These are phyloP conservation scores for Boletus speciosus DNA, from an alignment of 768 basidiomycete species.

Conservation along the genomic window DNA sequence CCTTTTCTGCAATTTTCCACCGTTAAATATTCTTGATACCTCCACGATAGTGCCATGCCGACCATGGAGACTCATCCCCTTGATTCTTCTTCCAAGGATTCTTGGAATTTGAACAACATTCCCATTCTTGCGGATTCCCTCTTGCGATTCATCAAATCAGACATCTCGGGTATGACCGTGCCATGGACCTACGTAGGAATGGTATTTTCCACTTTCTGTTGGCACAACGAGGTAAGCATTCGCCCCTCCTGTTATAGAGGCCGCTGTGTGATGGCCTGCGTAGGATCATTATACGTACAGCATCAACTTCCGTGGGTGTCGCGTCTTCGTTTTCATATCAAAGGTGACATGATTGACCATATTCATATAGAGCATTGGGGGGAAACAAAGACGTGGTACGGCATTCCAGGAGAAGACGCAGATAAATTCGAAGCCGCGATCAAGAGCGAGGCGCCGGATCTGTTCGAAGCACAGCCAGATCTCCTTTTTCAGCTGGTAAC, in stretches of 20 bases:
- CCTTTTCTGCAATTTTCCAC: constrained; percentile 20
- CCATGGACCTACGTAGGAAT: constrained; percentile 99
- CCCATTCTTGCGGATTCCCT: constrained; percentile 91
- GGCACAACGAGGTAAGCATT: constrained; percentile 89
- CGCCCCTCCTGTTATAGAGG: constrained; percentile 15
- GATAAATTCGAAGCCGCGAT: constrained; percentile 97
- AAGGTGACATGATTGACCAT: constrained; percentile 24
- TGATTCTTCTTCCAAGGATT: constrained; percentile 81
- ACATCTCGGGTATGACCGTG: constrained; percentile 99
- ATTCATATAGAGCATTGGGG: constrained; percentile 87
- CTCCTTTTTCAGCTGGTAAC: constrained; percentile 97
- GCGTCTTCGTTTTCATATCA: constrained; percentile 16
- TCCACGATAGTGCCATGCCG: constrained; percentile 75
- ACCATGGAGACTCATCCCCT: constrained; percentile 92
- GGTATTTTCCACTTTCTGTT: constrained; percentile 98
- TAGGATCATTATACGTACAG: constrained; percentile 98
- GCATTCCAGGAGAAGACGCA: constrained; percentile 92
- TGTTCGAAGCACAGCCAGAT: constrained; percentile 97
- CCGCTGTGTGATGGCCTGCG: constrained; percentile 22
- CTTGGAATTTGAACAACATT: constrained; percentile 98
- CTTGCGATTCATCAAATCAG: constrained; percentile 95
- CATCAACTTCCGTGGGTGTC: constrained; percentile 80
- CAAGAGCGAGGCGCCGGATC: constrained; percentile 90
- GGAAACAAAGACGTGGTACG: constrained; percentile 99
- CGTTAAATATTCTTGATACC: constrained; percentile 22